phyloP scores from a whole-genome alignment of 2,329 filamentous ascomycete species.

The Colletotrichum acutatum region DNA sequence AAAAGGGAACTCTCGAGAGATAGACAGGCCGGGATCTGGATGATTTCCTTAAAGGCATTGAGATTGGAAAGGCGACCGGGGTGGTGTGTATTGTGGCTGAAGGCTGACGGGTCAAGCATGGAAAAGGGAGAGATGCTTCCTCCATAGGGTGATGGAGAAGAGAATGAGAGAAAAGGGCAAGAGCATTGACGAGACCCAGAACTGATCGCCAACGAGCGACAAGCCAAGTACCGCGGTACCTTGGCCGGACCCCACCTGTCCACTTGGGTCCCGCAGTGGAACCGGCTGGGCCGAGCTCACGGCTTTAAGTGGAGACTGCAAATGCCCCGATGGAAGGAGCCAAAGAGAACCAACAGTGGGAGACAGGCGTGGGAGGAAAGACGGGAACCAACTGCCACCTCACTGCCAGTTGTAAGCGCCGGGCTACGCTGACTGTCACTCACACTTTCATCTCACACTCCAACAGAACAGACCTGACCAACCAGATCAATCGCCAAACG shows the following conservation, averaged over 20 bases:
- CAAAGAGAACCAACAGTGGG: background rate
- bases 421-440: conserved; percentile 9
- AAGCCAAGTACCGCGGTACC: background rate
- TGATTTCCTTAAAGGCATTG: conserved; percentile 10
- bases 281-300: background rate
- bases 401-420: conserved; percentile 20
- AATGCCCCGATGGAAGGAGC: background rate
- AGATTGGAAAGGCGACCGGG: background rate
- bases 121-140: background rate
- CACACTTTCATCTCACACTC: background rate
- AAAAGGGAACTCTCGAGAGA: background rate
- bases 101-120: background rate
- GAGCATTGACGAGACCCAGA: conserved; percentile 17
- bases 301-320: conserved; percentile 10
- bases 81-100: background rate
- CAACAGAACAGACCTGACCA: background rate
- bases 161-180: background rate
- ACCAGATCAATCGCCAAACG: conserved; percentile 15
- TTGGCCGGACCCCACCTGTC: background rate
- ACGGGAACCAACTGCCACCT: too few relatives aligned
- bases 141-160: background rate
- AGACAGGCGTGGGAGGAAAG: too few relatives aligned
- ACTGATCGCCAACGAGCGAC: conserved; percentile 7
- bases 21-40: background rate
- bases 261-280: background rate